Evolutionary conservation across 305 asterid species (phyloP).

Genomic region (Solanum hybrid): DNA sequence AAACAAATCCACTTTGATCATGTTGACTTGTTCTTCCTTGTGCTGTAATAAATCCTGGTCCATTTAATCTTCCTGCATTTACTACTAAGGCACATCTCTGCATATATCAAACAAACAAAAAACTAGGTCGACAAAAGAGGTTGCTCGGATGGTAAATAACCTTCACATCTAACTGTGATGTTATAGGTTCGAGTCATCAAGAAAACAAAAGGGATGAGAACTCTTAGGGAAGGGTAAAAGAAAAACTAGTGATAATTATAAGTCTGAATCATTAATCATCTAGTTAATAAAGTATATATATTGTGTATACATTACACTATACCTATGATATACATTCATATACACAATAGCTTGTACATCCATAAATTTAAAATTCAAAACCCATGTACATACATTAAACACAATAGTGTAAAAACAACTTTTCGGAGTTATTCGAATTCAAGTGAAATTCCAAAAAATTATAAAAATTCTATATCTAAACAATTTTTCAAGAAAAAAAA

Average conservation of each 20-base stretch:
- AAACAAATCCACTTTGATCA: conserved; percentile 46
- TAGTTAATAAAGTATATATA: background rate
- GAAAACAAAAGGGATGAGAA: background rate
- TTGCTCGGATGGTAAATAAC: background rate
- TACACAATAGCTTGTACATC: background rate
- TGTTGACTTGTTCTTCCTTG: conserved; percentile 35
- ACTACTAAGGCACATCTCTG: conserved; percentile 41
- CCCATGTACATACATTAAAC: background rate
- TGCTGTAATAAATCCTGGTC: conserved; percentile 43
- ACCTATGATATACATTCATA: background rate
- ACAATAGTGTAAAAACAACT: background rate
- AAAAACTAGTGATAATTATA: background rate
- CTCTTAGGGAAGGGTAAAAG: background rate
- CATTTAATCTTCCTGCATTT: conserved; percentile 16
- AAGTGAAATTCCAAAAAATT: background rate
- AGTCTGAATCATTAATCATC: background rate
- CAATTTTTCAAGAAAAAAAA: background rate
- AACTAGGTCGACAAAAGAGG: background rate
- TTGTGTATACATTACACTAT: background rate
- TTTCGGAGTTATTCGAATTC: background rate
- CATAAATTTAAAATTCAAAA: background rate
- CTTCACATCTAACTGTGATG: background rate
- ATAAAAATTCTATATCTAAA: background rate
- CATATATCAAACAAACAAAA: background rate
- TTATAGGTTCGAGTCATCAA: background rate